Percentiles rank a stretch among this genome's conserved stretches.
These are phyloP conservation scores for Haematococcus sp. DNA, from an alignment of 139 green algal species.

Conservation along the genomic window DNA sequence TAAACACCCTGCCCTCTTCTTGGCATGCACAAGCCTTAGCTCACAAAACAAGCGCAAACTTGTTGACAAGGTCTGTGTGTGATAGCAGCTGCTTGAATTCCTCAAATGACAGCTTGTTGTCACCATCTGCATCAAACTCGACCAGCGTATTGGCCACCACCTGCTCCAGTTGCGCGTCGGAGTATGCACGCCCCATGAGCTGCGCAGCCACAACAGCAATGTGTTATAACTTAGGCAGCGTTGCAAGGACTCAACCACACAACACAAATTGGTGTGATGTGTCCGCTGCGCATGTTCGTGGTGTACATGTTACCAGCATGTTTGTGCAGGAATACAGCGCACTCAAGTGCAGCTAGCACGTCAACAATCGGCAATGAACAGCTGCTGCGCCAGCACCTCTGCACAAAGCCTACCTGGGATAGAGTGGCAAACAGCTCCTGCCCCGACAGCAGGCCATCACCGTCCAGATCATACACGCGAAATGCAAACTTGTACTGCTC, in stretches of 20 bases:
- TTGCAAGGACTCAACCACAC: no score
- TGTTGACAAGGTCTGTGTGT: constrained; percentile 31
- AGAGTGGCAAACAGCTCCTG: constrained; percentile 29
- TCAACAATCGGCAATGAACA: no score
- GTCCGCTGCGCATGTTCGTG: no score
- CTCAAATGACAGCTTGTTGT: constrained; percentile 16
- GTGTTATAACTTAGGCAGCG: no score
- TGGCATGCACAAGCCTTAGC: no score
- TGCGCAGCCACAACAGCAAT: no score
- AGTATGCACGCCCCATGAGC: constrained; percentile 15
- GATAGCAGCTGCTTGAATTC: constrained; percentile 26
- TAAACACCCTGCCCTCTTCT: no score
- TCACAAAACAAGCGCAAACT: constrained; percentile 21
- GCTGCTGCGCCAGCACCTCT: no score
- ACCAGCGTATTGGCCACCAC: constrained; percentile 27
- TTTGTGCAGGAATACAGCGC: no score
- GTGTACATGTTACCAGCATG: no score
- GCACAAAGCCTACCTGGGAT: constrained; percentile 5
- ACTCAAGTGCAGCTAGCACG: no score
- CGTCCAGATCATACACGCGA: constrained; percentile 20
- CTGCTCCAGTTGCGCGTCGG: constrained; percentile 33
- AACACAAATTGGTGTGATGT: no score
- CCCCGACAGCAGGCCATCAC: constrained; percentile 21
- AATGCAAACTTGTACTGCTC: constrained; percentile 38
- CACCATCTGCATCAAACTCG: constrained; percentile 29